Conservation (phyloP, 805 yeast species). For the Metschnikowia lunata region DNA sequence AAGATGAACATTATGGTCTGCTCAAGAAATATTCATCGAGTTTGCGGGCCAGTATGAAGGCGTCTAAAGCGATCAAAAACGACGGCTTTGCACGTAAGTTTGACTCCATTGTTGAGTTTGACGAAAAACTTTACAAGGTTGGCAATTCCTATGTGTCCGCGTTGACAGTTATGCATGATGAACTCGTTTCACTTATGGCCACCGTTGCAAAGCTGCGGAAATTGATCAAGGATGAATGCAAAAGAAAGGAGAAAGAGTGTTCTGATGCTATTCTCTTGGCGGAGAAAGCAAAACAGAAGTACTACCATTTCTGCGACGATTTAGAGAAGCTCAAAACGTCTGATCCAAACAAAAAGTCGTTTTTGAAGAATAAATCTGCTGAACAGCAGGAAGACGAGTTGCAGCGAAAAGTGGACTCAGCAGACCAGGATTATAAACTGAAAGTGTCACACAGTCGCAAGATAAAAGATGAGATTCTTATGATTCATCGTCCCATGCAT, state of each 20-base stretch:
- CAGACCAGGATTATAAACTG: slow-evolving; percentile 82
- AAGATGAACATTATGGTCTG: slow-evolving; percentile 74
- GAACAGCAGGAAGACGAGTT: slow-evolving; percentile 91
- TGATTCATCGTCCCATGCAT: slow-evolving; percentile 71
- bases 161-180: slow-evolving; percentile 80
- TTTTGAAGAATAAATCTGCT: slow-evolving; percentile 72
- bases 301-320: slow-evolving; percentile 78
- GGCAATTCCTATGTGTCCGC: slow-evolving; percentile 75
- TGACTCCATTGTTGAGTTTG: slow-evolving; percentile 67
- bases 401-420: slow-evolving; percentile 69
- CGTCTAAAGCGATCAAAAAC: slow-evolving; percentile 41
- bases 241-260: slow-evolving; percentile 78
- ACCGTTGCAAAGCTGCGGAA: slow-evolving; percentile 74
- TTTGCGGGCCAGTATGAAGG: slow-evolving; percentile 46
- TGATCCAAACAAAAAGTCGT: slow-evolving; percentile 81
- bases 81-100: slow-evolving; percentile 67
- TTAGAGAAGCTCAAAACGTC: slow-evolving; percentile 74
- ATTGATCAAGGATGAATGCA: slow-evolving; percentile 73
- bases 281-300: slow-evolving; percentile 77
- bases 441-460: slow-evolving; percentile 71
- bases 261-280: slow-evolving; percentile 76
- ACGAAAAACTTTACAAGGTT: slow-evolving; percentile 67
- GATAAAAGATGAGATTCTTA: slow-evolving; percentile 66
- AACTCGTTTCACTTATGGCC: slow-evolving; percentile 63
- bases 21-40: slow-evolving; percentile 65